Evolutionary conservation across 257 asterid genomes (phyloP).

Genomic region (Osmanthus fragrans): DNA sequence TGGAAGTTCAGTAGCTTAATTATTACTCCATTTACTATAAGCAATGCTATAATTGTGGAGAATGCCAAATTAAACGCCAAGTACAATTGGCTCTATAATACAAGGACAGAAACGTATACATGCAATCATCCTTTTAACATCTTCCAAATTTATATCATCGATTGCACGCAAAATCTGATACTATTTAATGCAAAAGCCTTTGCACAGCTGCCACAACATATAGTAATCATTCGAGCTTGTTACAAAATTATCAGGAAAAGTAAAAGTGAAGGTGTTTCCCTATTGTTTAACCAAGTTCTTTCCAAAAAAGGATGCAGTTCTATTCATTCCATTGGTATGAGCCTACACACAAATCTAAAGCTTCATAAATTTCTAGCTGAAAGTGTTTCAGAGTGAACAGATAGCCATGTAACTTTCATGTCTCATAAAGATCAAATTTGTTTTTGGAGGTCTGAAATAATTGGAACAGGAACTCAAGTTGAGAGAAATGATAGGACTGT

Average conservation of each 20-base stretch:
- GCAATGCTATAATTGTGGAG: background rate
- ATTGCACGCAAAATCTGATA: background rate
- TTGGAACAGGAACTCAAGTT: background rate
- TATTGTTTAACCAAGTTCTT: background rate
- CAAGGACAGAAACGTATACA: background rate
- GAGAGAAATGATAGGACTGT: background rate
- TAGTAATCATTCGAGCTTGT: background rate
- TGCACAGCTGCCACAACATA: background rate
- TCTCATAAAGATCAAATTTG: background rate
- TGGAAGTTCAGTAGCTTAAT: background rate
- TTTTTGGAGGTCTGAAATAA: background rate
- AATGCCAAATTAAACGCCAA: background rate
- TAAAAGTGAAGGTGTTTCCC: background rate
- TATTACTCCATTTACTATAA: background rate
- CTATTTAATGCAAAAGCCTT: background rate
- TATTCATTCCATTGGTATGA: background rate
- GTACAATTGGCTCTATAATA: background rate
- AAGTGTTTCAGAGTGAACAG: background rate
- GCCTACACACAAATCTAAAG: background rate
- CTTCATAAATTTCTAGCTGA: background rate
- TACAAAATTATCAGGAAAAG: background rate
- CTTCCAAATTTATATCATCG: no score
- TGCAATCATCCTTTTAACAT: background rate
- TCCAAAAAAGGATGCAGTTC: background rate
- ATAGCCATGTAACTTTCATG: background rate